A percentile compares a stretch with the other conserved stretches of the same genome.
Conservation (phyloP, 2,329 filamentous ascomycete species). For the Thielaviopsis ethacetica region DNA sequence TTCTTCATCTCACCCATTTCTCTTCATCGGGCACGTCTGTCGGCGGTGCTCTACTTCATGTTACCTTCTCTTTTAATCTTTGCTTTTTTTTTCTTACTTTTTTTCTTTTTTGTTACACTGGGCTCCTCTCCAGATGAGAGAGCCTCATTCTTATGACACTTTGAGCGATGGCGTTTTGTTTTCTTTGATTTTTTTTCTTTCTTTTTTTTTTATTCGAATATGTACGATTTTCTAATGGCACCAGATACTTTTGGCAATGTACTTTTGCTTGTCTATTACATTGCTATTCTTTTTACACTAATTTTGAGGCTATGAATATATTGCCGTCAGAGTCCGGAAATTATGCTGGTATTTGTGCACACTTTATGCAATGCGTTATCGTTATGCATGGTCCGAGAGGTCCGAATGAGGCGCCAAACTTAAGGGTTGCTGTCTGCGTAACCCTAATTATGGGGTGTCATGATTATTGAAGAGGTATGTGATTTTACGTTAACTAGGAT, state of each 20-base stretch:
- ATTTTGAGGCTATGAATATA: background rate
- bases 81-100: background rate
- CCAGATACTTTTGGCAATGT: background rate
- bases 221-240: background rate
- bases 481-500: too few relatives aligned
- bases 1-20: background rate
- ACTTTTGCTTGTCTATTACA: background rate
- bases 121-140: too few relatives aligned
- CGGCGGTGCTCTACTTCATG: background rate
- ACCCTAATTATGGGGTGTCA: too few relatives aligned
- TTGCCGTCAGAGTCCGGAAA: too few relatives aligned
- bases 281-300: background rate
- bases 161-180: slow-evolving; percentile 1
- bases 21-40: background rate
- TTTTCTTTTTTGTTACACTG: background rate
- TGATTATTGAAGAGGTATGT: too few relatives aligned
- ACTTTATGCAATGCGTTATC: too few relatives aligned
- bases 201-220: slow-evolving; percentile 8
- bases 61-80: background rate
- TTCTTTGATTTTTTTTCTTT: slow-evolving; percentile 1
- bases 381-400: too few relatives aligned
- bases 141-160: background rate
- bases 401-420: too few relatives aligned
- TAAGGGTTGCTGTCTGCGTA: too few relatives aligned
- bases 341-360: too few relatives aligned